Evolutionary conservation across 2,329 filamentous ascomycete species (phyloP).

Genomic region (Cercospora sesami): DNA sequence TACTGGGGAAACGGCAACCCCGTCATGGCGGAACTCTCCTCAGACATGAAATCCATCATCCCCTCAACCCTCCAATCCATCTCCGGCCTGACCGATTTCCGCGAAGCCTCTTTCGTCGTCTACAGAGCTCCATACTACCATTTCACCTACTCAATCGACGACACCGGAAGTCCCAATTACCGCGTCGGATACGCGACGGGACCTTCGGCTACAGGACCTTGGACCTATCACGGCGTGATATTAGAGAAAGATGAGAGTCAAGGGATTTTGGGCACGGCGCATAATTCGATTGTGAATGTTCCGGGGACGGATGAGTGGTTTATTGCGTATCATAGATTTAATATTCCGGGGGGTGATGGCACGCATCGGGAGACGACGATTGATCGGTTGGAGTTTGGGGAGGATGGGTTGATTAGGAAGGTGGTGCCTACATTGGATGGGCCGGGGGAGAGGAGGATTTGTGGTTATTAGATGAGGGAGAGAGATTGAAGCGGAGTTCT

Average conservation of each 20-base stretch:
- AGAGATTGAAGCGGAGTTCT: too few relatives aligned
- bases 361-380: conserved; percentile 49
- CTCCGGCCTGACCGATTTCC: conserved; percentile 46
- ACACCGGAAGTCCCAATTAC: conserved; percentile 51
- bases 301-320: conserved; percentile 54
- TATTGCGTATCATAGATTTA: conserved; percentile 53
- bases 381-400: conserved; percentile 45
- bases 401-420: conserved; percentile 41
- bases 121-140: conserved; percentile 51
- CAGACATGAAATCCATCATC: conserved; percentile 52
- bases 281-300: conserved; percentile 50
- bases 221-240: conserved; percentile 49
- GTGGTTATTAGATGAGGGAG: background rate
- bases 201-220: conserved; percentile 44
- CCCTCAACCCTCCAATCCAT: conserved; percentile 39
- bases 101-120: conserved; percentile 48
- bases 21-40: conserved; percentile 46
- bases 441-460: conserved; percentile 8
- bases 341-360: conserved; percentile 49
- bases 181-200: conserved; percentile 51
- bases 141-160: conserved; percentile 52
- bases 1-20: conserved; percentile 45
- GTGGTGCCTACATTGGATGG: conserved; percentile 44
- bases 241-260: conserved; percentile 45
- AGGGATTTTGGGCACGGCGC: conserved; percentile 51